Percentiles rank a stretch among this genome's conserved stretches.
Evolutionary conservation across 208 protist species (phyloP).

Genomic region (Novymonas esmeraldas): DNA sequence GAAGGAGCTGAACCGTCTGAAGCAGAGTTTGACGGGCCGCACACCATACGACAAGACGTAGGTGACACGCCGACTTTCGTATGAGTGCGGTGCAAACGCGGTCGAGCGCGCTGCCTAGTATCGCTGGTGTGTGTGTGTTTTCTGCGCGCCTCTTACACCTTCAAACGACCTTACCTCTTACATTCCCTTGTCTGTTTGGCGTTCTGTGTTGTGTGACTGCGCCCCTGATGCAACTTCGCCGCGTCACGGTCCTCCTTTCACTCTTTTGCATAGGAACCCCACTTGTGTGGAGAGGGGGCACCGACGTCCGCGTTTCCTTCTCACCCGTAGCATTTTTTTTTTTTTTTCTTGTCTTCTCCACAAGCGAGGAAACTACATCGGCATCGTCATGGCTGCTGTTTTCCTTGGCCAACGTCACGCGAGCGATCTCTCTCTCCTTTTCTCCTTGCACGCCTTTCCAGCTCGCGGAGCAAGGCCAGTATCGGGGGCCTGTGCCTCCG

Average conservation of each 20-base stretch:
- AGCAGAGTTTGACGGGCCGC: constrained; percentile 58
- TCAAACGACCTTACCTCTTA: constrained; percentile 18
- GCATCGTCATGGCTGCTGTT: background rate
- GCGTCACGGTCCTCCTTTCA: constrained; percentile 10
- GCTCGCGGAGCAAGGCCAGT: background rate
- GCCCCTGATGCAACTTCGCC: too few relatives aligned
- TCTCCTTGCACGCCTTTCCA: constrained; percentile 4
- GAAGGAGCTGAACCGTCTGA: constrained; percentile 69
- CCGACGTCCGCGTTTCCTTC: background rate
- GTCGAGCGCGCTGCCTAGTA: background rate
- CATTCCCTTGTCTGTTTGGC: constrained; percentile 9
- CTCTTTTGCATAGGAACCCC: constrained; percentile 20
- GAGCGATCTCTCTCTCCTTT: background rate
- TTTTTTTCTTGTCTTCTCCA: constrained; percentile 5
- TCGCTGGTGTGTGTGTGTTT: constrained; percentile 16
- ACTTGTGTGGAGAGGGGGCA: background rate
- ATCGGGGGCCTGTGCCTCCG: background rate
- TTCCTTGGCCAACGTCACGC: background rate
- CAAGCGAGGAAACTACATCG: background rate
- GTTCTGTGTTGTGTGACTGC: constrained; percentile 8
- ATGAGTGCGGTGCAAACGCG: background rate
- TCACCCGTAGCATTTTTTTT: constrained; percentile 29
- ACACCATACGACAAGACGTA: constrained; percentile 57
- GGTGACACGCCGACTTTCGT: background rate
- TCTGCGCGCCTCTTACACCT: background rate